Conservation (phyloP, 331 rosid species). For the Quercus phellos region DNA sequence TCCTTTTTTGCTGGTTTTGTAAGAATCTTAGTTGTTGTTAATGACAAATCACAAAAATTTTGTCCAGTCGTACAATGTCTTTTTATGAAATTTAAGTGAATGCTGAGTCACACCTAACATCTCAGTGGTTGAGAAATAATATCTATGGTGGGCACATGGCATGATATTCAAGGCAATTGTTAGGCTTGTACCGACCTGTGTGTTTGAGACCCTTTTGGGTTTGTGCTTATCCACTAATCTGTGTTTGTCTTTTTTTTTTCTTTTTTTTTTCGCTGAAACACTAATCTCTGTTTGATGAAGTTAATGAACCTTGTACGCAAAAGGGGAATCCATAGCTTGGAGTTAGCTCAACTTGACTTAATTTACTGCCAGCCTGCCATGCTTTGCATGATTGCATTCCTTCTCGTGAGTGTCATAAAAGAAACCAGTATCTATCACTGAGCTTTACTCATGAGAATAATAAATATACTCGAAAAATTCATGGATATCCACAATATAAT, state of each 20-base stretch:
- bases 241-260: not conserved
- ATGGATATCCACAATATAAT: no score
- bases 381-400: no score
- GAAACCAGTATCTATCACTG: no score
- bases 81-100: not conserved
- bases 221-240: not conserved
- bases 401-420: no score
- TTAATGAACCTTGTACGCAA: not conserved
- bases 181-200: no score
- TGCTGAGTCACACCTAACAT: constrained; percentile 1
- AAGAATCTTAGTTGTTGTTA: not conserved
- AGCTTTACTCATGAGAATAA: no score
- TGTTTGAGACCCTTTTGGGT: not conserved
- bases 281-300: not conserved
- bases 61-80: not conserved
- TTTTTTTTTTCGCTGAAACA: no score
- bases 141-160: not conserved
- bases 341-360: no score
- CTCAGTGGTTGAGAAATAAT: not conserved
- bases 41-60: not conserved
- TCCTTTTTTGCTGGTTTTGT: not conserved
- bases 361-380: no score
- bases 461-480: no score
- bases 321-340: no score
- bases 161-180: no score